Conservation (phyloP, 2,329 filamentous ascomycete genomes). For the Achaetomium macrosporum region DNA sequence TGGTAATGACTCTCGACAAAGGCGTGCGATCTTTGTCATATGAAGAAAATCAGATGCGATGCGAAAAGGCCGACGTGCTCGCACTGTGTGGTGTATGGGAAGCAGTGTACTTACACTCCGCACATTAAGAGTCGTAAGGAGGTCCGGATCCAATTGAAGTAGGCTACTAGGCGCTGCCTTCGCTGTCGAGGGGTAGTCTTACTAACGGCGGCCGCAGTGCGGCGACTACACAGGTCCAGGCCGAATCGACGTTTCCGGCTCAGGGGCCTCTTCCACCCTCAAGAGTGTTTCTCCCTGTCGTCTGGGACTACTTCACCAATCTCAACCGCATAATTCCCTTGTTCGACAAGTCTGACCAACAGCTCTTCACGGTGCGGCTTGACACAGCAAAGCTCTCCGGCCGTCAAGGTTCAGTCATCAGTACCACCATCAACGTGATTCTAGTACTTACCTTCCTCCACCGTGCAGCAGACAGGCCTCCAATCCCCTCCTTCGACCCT, state of each 20-base stretch:
- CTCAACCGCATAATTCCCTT: background rate
- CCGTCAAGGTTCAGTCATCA: background rate
- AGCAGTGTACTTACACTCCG: background rate
- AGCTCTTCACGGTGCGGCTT: background rate
- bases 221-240: no score
- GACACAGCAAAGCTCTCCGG: background rate
- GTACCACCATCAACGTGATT: background rate
- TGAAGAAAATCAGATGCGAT: background rate
- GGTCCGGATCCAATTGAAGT: background rate
- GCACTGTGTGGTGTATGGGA: background rate
- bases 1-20: no score
- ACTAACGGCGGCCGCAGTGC: no score
- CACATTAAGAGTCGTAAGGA: background rate
- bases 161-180: background rate
- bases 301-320: background rate
- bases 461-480: background rate
- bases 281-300: background rate
- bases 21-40: background rate
- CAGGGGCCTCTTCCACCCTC: background rate
- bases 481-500: background rate
- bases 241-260: no score
- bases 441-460: background rate
- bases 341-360: no score
- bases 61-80: background rate
- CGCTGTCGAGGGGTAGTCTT: no score